A percentile compares a stretch with the other conserved stretches of the same genome.
Evolutionary conservation across 768 basidiomycete species (phyloP).

Genomic region (Lepiota brunneoincarnata): DNA sequence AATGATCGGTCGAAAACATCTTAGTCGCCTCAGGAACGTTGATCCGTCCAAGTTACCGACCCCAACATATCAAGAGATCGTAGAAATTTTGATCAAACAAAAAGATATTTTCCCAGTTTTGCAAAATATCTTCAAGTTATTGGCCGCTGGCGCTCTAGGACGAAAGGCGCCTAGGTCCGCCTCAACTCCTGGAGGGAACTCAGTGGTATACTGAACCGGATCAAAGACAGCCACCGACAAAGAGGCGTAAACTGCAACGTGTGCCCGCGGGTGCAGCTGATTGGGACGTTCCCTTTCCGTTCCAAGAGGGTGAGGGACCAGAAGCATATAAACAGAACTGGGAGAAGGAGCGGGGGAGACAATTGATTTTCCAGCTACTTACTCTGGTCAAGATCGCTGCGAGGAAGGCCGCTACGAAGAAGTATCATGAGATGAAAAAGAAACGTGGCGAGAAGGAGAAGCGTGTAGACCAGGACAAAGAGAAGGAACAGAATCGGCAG

Average conservation of each 20-base stretch:
- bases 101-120: constrained; percentile 67
- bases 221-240: constrained; percentile 26
- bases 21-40: constrained; percentile 22
- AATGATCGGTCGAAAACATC: constrained; percentile 3
- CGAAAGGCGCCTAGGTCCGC: background rate
- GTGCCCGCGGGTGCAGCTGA: constrained; percentile 81
- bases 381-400: constrained; percentile 58
- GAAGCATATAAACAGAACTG: constrained; percentile 60
- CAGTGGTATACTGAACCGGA: background rate
- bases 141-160: constrained; percentile 33
- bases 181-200: background rate
- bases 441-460: constrained; percentile 21
- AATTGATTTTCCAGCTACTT: constrained; percentile 59
- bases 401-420: constrained; percentile 58
- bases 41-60: constrained; percentile 42
- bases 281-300: constrained; percentile 85
- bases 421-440: constrained; percentile 26
- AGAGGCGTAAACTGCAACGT: constrained; percentile 59
- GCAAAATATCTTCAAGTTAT: constrained; percentile 56
- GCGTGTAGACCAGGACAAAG: background rate
- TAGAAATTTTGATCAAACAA: constrained; percentile 57
- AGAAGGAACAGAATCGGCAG: background rate
- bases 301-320: constrained; percentile 68
- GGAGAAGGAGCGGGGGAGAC: constrained; percentile 62
- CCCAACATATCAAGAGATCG: constrained; percentile 56